A percentile compares a stretch with the other conserved stretches of the same genome.
These are phyloP conservation scores for Dimocarpus longan DNA, from an alignment of 345 rosid genomes.

Conservation along the genomic window DNA sequence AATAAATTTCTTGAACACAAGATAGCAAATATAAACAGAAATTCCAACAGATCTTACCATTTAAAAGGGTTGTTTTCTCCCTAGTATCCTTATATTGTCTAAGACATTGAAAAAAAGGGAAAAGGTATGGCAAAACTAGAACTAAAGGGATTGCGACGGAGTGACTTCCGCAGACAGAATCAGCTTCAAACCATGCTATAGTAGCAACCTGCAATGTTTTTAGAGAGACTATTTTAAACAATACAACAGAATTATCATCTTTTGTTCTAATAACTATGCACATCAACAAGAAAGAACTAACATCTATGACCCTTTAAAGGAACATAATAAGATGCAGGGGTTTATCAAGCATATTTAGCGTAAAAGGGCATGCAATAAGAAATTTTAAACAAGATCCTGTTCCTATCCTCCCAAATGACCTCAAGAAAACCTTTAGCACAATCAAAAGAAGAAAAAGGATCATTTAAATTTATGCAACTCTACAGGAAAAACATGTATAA, in stretches of 20 bases:
- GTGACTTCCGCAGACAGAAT: conserved; percentile 97
- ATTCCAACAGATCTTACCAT: conserved; percentile 48
- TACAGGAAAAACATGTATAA: not conserved
- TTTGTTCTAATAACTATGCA: not conserved
- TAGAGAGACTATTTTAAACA: conserved; percentile 23
- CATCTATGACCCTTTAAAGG: not conserved
- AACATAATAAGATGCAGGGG: conserved; percentile 2
- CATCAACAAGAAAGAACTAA: not conserved
- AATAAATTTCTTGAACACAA: not conserved
- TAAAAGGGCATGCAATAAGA: not conserved
- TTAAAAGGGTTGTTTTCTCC: conserved; percentile 72
- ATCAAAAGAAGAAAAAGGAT: not conserved
- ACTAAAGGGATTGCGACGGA: conserved; percentile 89
- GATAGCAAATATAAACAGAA: not conserved
- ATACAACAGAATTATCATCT: conserved; percentile 5
- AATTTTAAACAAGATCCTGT: not conserved
- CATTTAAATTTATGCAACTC: too few relatives aligned
- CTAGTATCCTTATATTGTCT: conserved; percentile 88
- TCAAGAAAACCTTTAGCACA: not conserved
- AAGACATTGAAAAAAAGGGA: conserved; percentile 88
- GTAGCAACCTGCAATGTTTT: conserved; percentile 81
- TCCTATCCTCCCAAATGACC: not conserved
- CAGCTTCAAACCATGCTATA: conserved; percentile 99
- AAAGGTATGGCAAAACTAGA: conserved; percentile 90
- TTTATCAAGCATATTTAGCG: not conserved